These are phyloP conservation scores for Sporothrix mexicana DNA, from an alignment of 2,329 filamentous ascomycete genomes.

Conservation along the genomic window DNA sequence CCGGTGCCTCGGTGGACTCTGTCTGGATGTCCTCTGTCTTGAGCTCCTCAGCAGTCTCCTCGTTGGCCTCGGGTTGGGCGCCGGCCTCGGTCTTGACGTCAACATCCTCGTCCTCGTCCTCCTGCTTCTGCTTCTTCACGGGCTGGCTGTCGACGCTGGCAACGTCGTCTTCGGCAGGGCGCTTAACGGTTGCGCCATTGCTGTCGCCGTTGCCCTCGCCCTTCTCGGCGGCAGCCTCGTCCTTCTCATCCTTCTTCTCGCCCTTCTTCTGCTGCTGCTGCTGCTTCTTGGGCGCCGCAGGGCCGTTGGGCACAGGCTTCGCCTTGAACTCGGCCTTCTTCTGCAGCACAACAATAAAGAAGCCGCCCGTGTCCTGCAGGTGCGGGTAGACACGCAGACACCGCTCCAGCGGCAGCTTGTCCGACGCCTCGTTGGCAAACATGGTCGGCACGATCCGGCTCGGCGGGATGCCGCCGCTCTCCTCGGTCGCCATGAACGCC, in stretches of 20 bases:
- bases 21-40: slow-evolving; percentile 26
- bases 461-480: slow-evolving; percentile 56
- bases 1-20: slow-evolving; percentile 23
- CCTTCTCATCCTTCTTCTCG: slow-evolving; percentile 37
- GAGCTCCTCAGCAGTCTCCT: slow-evolving; percentile 29
- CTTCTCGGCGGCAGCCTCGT: slow-evolving; percentile 3
- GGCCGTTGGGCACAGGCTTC: slow-evolving; percentile 57
- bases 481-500: slow-evolving; percentile 65
- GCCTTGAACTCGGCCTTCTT: slow-evolving; percentile 87
- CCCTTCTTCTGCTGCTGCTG: slow-evolving; percentile 45
- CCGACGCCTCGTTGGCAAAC: slow-evolving; percentile 71
- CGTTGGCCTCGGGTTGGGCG: background rate
- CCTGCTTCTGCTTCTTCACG: slow-evolving; percentile 51
- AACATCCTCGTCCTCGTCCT: slow-evolving; percentile 22
- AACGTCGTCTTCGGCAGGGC: slow-evolving; percentile 44
- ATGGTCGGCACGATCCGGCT: slow-evolving; percentile 77
- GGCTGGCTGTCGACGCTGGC: slow-evolving; percentile 44
- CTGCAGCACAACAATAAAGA: slow-evolving; percentile 95
- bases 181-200: slow-evolving; percentile 41
- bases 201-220: slow-evolving; percentile 33
- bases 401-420: slow-evolving; percentile 77
- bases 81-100: slow-evolving; percentile 38
- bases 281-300: slow-evolving; percentile 45
- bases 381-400: slow-evolving; percentile 96
- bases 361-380: slow-evolving; percentile 92